phyloP scores from a whole-genome alignment of 2,329 filamentous ascomycete species.

The Botrytis elliptica region DNA sequence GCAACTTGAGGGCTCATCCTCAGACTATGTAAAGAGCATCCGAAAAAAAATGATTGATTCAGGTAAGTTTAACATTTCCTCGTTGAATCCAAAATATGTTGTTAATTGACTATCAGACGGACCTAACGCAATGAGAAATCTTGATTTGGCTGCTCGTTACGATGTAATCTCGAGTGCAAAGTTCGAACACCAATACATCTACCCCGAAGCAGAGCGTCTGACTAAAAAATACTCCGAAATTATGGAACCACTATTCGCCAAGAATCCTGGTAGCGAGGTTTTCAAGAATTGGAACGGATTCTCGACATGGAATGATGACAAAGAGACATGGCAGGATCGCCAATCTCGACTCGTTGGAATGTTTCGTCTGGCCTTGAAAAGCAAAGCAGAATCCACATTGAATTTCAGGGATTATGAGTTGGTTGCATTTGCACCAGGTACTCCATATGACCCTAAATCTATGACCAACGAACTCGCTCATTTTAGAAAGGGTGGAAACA shows the following conservation, averaged over 20 bases:
- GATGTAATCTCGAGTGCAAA: conserved; percentile 7
- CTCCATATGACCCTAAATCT: conserved; percentile 18
- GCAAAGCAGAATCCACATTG: conserved; percentile 25
- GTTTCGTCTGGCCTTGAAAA: conserved; percentile 21
- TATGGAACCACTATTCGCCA: conserved; percentile 24
- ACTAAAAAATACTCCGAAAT: conserved; percentile 18
- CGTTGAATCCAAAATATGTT: neutral
- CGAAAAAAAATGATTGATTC: conserved; percentile 8
- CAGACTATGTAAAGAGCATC: conserved; percentile 7
- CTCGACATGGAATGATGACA: conserved; percentile 21
- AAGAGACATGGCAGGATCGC: conserved; percentile 16
- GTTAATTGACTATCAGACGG: conserved; percentile 20
- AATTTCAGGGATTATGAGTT: conserved; percentile 27
- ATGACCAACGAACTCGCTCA: conserved; percentile 23
- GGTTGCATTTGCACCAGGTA: conserved; percentile 21
- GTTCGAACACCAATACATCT: conserved; percentile 7
- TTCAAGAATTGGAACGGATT: conserved; percentile 18
- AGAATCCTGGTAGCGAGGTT: neutral
- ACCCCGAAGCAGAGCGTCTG: conserved; percentile 9
- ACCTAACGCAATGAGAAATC: conserved; percentile 20
- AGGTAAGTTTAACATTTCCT: conserved; percentile 15
- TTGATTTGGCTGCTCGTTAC: conserved; percentile 21
- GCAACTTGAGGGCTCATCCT: conserved; percentile 8
- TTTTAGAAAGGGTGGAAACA: neutral
- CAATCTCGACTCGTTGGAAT: conserved; percentile 14